phyloP scores from a whole-genome alignment of 2,329 filamentous ascomycete species.

The Fusarium austroafricanum region DNA sequence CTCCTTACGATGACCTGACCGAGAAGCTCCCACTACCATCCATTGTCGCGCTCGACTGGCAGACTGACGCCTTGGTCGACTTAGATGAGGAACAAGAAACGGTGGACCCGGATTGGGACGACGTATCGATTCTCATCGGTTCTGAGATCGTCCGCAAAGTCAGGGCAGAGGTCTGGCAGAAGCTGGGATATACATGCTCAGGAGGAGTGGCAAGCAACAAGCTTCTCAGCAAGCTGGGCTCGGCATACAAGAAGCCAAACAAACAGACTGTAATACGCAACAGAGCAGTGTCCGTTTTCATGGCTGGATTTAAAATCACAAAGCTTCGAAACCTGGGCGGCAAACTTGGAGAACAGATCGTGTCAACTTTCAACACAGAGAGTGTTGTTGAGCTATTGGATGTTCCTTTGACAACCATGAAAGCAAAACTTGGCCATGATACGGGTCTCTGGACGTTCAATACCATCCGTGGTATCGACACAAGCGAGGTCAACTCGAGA shows the following conservation, averaged over 20 bases:
- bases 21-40: conserved; percentile 78
- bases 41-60: conserved; percentile 81
- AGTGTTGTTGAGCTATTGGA: conserved; percentile 78
- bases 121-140: conserved; percentile 86
- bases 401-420: conserved; percentile 79
- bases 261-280: conserved; percentile 94
- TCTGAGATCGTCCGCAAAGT: conserved; percentile 88
- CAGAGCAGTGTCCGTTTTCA: conserved; percentile 81
- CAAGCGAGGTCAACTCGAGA: conserved; percentile 87
- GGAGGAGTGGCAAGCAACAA: conserved; percentile 92
- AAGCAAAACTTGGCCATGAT: conserved; percentile 82
- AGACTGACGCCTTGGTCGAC: conserved; percentile 83
- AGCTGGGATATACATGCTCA: conserved; percentile 89
- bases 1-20: conserved; percentile 78
- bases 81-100: conserved; percentile 80
- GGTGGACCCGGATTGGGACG: conserved; percentile 94
- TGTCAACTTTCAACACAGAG: conserved; percentile 84
- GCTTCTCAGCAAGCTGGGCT: conserved; percentile 93
- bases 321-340: conserved; percentile 96
- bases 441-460: conserved; percentile 88
- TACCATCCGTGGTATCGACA: conserved; percentile 86
- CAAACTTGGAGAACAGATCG: conserved; percentile 89
- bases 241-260: conserved; percentile 92
- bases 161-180: conserved; percentile 73
- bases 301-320: conserved; percentile 89